phyloP scores from a whole-genome alignment of 495 filamentous ascomycete genomes.

The Massariosphaeria phaeospora region DNA sequence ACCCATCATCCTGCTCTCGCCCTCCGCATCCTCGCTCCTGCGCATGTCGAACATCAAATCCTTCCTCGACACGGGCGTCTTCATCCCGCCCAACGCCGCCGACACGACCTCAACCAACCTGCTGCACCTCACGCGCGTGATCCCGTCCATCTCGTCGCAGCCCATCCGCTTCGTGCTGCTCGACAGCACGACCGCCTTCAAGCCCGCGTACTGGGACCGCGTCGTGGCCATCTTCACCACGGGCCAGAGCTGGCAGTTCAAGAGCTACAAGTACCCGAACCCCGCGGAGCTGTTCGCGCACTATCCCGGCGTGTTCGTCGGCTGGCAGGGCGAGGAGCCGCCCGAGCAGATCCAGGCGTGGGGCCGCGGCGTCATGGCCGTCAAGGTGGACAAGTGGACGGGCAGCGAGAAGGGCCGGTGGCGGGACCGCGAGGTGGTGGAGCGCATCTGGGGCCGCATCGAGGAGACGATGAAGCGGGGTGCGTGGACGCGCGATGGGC shows the following conservation, averaged over 20 bases:
- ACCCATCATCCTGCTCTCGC: slow-evolving; percentile 96
- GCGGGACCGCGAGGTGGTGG: slow-evolving; percentile 89
- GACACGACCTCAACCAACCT: slow-evolving; percentile 62
- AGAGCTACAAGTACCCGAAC: slow-evolving; percentile 92
- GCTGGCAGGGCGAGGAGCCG: slow-evolving; percentile 79
- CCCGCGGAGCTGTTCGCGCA: slow-evolving; percentile 85
- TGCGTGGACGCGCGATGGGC: slow-evolving; percentile 71
- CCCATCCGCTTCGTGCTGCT: slow-evolving; percentile 92
- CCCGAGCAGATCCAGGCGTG: slow-evolving; percentile 73
- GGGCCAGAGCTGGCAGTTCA: slow-evolving; percentile 97
- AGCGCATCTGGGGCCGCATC: slow-evolving; percentile 85
- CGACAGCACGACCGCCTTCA: slow-evolving; percentile 87
- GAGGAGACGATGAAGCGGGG: slow-evolving; percentile 81
- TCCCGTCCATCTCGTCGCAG: slow-evolving; percentile 66
- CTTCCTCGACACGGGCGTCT: slow-evolving; percentile 84
- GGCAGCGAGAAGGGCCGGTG: slow-evolving; percentile 58
- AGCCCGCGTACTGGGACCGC: slow-evolving; percentile 94
- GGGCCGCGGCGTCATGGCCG: slow-evolving; percentile 74
- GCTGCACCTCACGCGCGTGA: slow-evolving; percentile 71
- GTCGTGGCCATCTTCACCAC: slow-evolving; percentile 98
- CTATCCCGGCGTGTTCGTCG: slow-evolving; percentile 80
- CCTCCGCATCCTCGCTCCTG: slow-evolving; percentile 96
- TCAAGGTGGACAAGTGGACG: slow-evolving; percentile 74
- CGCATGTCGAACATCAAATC: slow-evolving; percentile 94
- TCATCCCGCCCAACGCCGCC: slow-evolving; percentile 68